phyloP scores from a whole-genome alignment of 164 flowering plant genomes.

The Stephania japonica region DNA sequence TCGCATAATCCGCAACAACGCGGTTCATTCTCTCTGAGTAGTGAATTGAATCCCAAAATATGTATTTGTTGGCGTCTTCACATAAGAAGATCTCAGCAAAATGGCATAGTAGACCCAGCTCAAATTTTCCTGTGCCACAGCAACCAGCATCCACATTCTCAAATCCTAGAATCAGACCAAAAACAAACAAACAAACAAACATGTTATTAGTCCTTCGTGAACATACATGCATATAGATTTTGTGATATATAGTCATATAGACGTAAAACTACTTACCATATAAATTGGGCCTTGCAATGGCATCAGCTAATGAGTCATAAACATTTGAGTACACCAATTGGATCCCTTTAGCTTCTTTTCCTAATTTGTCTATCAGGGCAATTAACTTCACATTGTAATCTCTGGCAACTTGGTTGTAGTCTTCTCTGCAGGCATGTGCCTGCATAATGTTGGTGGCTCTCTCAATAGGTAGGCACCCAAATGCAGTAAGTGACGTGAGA shows the following conservation, averaged over 20 bases:
- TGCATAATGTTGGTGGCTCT: constrained; percentile 3
- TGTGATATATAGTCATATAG: too few species aligned
- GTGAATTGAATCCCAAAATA: constrained; percentile 20
- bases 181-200: background rate
- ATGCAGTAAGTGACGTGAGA: background rate
- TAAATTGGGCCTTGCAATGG: constrained; percentile 5
- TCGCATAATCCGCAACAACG: constrained; percentile 1
- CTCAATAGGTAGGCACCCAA: constrained; percentile 13
- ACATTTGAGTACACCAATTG: constrained; percentile 6
- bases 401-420: constrained; percentile 11
- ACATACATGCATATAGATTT: background rate
- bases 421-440: constrained; percentile 8
- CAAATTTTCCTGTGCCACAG: constrained; percentile 16
- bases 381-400: constrained; percentile 8
- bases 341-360: constrained; percentile 5
- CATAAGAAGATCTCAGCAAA: background rate
- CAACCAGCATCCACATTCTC: constrained; percentile 14
- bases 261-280: background rate
- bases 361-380: background rate
- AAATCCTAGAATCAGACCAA: constrained; percentile 9
- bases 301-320: constrained; percentile 5
- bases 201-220: background rate
- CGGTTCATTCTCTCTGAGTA: constrained; percentile 12
- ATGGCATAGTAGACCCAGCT: constrained; percentile 5
- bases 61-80: constrained; percentile 14